Evolutionary conservation across 176 grass and related monocot genomes (phyloP), one percentile per base, ranked within the genome.

Genomic region (Cenchrus americanus): DNA sequence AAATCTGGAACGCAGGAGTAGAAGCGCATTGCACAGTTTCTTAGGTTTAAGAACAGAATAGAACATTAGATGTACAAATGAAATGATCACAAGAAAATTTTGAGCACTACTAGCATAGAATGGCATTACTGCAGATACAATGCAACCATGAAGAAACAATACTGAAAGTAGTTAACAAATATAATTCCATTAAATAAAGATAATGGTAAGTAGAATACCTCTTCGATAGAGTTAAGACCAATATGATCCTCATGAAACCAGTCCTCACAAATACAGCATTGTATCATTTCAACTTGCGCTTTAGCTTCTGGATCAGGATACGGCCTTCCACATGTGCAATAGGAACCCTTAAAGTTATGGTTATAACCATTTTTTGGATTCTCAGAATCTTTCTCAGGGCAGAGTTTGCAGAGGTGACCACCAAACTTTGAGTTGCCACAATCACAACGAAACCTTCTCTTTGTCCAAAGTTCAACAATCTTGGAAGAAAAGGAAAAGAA

Each of bases 381-480:
- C 81, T 89, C 89, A 17, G 77, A 48, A 63, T 94, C 93, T 88
- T 96, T 96, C 62, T 94, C 86, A 83, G 91, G 85, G 81, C 23
- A 88, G 69, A 99, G 89, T 88, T 94, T 99, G 83, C 96, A 99
- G 30, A 73, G 48, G 69, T 90, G 89, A 24, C 71, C 87, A 21
- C 89, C 87, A 78, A 94, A 99, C 77, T 96, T 99, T 87, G 91
- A 90, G 87, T 96, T 96, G 49, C 96, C 96, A 62, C 96, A 99
- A 63, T 99, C 96, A 70, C 93, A 99, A 57, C 93, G 78, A 79
- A 99, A 96, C 60, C 87, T 99, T 62, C 96, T 76, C 71, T 96
- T 99, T 52, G 96, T 99, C 96, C 96, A 99, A n/a, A 99, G 89
- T 78, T 99, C 96, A 69, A 94, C 86, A 32, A 99, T 75, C 96